Evolutionary conservation across 1,139 yeast species (phyloP), one percentile per base, ranked within the genome.

Genomic region (Suhomyces coccinellae): DNA sequence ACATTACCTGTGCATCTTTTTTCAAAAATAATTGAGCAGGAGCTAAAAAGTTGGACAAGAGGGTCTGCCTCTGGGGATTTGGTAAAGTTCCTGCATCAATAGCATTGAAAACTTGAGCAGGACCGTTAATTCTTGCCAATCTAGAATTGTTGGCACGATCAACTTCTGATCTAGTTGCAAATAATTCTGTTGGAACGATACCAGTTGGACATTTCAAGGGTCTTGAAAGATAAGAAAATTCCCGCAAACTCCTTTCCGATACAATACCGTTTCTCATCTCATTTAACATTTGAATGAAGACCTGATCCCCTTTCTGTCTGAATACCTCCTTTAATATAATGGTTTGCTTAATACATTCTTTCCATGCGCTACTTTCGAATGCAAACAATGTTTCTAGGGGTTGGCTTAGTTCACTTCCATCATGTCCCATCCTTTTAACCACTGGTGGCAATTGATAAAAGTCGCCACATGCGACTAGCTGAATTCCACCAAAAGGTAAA

Each of bases 371-470:
- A 11, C 93, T 78, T 56, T 91, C 95, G 64, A 93, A 93, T 10
- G 96, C 86, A 66, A 88, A 91, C 47, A 69, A 51, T 2, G 66
- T 60, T 12, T 55, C 58, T 24, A 38, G 44, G 4, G 41, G 47
- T 24, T 53, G 54, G 9, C 44, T 46, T 12, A 52, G 36, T 28
- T 57, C 61, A 6, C 54, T 54, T 56, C 68, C 68, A 31, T 62
- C 69, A 17, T 54, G 52, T 38, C 59, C 45, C 8, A 55, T 48
- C 17, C 56, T 57, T 51, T 57, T 69, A 47, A 60, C 62, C 2
- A 90, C 96, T 0, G 97, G 97, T 0, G 97, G 97, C 33, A 90
- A 68, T 61, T 90, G 97, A 62, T 83, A 90, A 62, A 90, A 89
- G 63, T 90, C 97, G 3, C 97, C 97, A 65, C 95, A 86, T 29